Base-by-base conservation (phyloP, 2,329 filamentous ascomycete genomes). In the Clonostachys chloroleuca region DNA sequence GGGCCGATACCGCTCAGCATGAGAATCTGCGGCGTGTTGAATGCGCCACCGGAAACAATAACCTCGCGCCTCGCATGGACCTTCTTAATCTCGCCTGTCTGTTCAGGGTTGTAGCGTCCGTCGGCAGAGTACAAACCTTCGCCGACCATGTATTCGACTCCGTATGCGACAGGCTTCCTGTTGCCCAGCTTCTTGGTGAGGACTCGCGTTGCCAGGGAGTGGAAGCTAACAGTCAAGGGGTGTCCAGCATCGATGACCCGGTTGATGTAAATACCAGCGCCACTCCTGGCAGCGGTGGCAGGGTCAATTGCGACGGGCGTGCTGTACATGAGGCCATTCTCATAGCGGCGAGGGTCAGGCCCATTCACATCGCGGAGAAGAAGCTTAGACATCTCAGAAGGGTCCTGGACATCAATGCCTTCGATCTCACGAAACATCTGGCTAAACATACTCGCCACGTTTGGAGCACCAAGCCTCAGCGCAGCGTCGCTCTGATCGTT, bases 51-150 rank as follows among this genome's bases (percentile, higher is more conserved):
- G 12, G 61, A 58, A 3, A 69, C 43, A 39, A 69, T 65, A 14
- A 69, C 60, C 48, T 69, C 66, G 14, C 55, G 55, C 2, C 50
- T 54, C 12, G 57, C 60, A 14, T 40, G 43, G 17, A 52, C 50
- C 14, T 45, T 43, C 9, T 42, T 41, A 37, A 44, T 45, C 4
- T 35, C 45, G 5, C 34, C 45, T 18, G 55, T 52, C 12, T 49
- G 44, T 5, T 45, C 41, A 37, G 42, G n/a, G 40, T 47, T 36
- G 40, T 47, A 51, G 14, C 49, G 51, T n/a, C 39, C 18, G 47
- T 64, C 60, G 7, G 59, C 61, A 24, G 62, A 60, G 52, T 75
- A 74, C 2, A 74, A 42, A 20, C 60, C 64, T 47, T 68, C 59
- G 0, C 69, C 70, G 14, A 62, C 54, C 4, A 73, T 50, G 44